phyloP scores from a whole-genome alignment of 1,284 basidiomycete genomes.

The Rhodotorula sp. region DNA sequence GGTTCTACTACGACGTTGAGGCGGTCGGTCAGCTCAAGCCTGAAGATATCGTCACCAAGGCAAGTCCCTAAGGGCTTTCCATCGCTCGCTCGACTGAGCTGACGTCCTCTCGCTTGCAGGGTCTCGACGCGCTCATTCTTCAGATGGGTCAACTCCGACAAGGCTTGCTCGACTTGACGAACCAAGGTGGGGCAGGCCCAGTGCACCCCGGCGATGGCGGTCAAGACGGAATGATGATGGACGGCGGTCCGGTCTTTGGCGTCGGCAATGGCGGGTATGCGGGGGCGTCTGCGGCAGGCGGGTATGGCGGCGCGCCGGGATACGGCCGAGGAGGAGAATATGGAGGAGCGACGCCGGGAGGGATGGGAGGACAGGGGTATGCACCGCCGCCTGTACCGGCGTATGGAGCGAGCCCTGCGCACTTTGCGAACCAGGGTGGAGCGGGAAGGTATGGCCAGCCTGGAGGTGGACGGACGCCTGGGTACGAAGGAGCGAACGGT shows the following conservation, averaged over 20 bases:
- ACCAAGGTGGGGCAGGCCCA: conserved; percentile 5
- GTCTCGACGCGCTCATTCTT: conserved; percentile 31
- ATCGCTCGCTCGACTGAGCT: neutral
- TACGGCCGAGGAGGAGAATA: neutral
- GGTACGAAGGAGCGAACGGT: neutral
- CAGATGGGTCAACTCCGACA: conserved; percentile 30
- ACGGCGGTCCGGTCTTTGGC: conserved; percentile 6
- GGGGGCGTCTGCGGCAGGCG: neutral
- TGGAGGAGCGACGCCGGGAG: neutral
- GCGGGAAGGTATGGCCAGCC: neutral
- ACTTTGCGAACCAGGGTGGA: neutral
- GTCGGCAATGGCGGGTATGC: conserved; percentile 1
- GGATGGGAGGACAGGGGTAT: too few species aligned
- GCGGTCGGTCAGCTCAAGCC: conserved; percentile 84
- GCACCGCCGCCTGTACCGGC: neutral
- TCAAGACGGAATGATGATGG: neutral
- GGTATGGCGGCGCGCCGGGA: neutral
- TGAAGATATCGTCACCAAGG: conserved; percentile 78
- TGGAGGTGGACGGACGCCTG: neutral
- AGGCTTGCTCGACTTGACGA: conserved; percentile 24
- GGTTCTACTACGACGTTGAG: conserved; percentile 89
- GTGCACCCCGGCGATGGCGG: neutral
- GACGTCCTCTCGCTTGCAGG: neutral
- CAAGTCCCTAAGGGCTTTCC: neutral
- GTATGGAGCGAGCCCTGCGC: neutral